Percentiles rank a stretch among this genome's conserved stretches.
Evolutionary conservation across 2,329 filamentous ascomycete genomes (phyloP).

Genomic region (Sporothrix protearum): DNA sequence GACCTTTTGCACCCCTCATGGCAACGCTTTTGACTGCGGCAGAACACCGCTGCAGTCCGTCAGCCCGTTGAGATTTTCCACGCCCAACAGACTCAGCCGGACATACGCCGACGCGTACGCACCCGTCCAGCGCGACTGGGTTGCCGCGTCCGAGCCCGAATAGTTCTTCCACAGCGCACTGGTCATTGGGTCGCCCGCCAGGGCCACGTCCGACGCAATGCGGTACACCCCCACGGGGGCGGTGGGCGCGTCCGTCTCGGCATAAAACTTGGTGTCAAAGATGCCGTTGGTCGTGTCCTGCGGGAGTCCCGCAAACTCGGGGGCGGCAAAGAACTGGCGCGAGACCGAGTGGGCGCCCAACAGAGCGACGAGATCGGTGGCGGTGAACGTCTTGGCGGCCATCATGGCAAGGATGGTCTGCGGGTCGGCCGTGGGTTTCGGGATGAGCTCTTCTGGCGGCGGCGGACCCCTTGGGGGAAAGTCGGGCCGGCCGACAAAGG

Average conservation of each 20-base stretch:
- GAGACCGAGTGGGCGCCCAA: conserved; percentile 52
- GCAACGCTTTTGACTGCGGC: conserved; percentile 31
- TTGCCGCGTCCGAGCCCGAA: conserved; percentile 30
- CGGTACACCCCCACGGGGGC: conserved; percentile 36
- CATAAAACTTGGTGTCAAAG: conserved; percentile 51
- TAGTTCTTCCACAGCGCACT: conserved; percentile 40
- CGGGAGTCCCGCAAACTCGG: conserved; percentile 36
- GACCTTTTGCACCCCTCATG: neutral
- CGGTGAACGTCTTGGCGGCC: conserved; percentile 47
- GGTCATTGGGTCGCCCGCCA: conserved; percentile 40
- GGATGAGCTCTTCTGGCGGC: conserved; percentile 44
- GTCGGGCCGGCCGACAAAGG: conserved; percentile 50
- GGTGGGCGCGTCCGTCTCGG: conserved; percentile 36
- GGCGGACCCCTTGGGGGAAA: conserved; percentile 34
- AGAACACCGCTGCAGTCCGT: conserved; percentile 54
- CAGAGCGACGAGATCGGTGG: conserved; percentile 50
- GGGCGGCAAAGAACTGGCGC: conserved; percentile 46
- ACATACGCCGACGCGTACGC: conserved; percentile 53
- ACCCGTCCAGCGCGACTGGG: conserved; percentile 38
- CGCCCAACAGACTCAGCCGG: conserved; percentile 53
- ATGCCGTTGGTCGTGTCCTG: conserved; percentile 48
- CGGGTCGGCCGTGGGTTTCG: conserved; percentile 40
- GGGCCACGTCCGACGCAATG: conserved; percentile 42
- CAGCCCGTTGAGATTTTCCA: conserved; percentile 54
- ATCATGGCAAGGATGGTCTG: conserved; percentile 47